Base-by-base conservation (phyloP, 176 grass and related monocot genomes). In the Alloteropsis semialata region DNA sequence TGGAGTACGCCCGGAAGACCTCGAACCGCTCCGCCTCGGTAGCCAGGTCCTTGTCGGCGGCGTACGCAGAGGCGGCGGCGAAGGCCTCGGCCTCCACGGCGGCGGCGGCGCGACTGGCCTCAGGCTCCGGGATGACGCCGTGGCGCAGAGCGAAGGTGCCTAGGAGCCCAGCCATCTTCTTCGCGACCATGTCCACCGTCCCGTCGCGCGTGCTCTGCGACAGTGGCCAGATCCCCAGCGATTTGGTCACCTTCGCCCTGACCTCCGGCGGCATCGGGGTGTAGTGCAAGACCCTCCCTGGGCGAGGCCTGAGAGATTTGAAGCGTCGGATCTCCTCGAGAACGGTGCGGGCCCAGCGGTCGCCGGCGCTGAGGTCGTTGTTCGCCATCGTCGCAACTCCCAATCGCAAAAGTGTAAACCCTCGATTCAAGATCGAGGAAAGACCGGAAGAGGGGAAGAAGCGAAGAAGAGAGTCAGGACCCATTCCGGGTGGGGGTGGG, bases 171-270 rank as follows among this genome's bases (percentile, higher is more conserved):
- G n/a, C n/a, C n/a, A n/a, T n/a, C n/a, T n/a, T n/a, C n/a, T n/a
- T n/a, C n/a, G n/a, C n/a, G n/a, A 27, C 0, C 12, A 2, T 1
- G 12, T 1, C 1, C n/a, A 16, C 41, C 5, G 4, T 0, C 0
- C 0, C 11, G 38, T 69, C 38, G 65, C 65, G 38, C 9, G 0
- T 5, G 38, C 1, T 44, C 66, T 27, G 66, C 39, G n/a, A 4
- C n/a, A 45, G 10, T 1, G 39, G 66, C 39, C 66, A 69, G 39
- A 44, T 2, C n/a, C n/a, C 66, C 66, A 69, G 39, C 66, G 0
- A 0, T 28, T 5, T 7, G 39, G 0, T 25, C n/a, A 27, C 1
- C 4, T 1, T 0, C 13, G 39, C 66, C 39, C 12, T 28, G 13
- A 28, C 39, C n/a, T 28, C 41, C 67, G 67, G 39, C 67, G 67